These are phyloP conservation scores for Colletotrichum agaves DNA, from an alignment of 2,329 filamentous ascomycete species.

Conservation along the genomic window DNA sequence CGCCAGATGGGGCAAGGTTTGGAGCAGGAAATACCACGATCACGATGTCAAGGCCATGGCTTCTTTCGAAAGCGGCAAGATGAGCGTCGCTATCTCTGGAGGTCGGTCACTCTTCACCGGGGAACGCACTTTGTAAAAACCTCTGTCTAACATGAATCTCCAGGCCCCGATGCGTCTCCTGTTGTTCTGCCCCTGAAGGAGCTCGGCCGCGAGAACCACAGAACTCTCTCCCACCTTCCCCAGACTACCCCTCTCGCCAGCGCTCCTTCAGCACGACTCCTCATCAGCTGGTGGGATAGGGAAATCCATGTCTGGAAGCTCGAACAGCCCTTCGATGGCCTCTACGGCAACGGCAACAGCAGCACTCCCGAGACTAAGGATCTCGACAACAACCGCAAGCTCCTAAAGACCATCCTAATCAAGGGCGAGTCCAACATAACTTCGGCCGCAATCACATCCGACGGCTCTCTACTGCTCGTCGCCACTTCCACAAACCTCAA, in stretches of 20 bases:
- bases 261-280: slow-evolving; percentile 76
- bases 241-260: slow-evolving; percentile 80
- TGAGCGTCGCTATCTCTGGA: slow-evolving; percentile 92
- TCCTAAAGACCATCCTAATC: slow-evolving; percentile 75
- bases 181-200: slow-evolving; percentile 80
- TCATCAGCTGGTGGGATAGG: slow-evolving; percentile 93
- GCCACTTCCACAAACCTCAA: slow-evolving; percentile 81
- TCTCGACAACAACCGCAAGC: slow-evolving; percentile 67
- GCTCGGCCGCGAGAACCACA: slow-evolving; percentile 84
- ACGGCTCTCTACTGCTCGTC: slow-evolving; percentile 80
- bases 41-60: slow-evolving; percentile 97
- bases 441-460: slow-evolving; percentile 75
- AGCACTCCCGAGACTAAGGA: slow-evolving; percentile 52
- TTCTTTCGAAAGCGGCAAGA: slow-evolving; percentile 82
- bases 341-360: slow-evolving; percentile 55
- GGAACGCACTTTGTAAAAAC: neutral
- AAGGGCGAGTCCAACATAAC: slow-evolving; percentile 86
- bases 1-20: slow-evolving; percentile 84
- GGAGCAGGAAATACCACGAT: slow-evolving; percentile 85
- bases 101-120: slow-evolving; percentile 61
- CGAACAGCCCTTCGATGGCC: slow-evolving; percentile 56
- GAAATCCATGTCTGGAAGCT: slow-evolving; percentile 85
- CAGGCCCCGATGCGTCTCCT: slow-evolving; percentile 83
- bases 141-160: slow-evolving; percentile 21
- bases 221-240: slow-evolving; percentile 84